Evolutionary conservation across 108 stramenopile species (phyloP), one percentile per base, ranked within the genome.

Genomic region (Mediolabrus comicus): DNA sequence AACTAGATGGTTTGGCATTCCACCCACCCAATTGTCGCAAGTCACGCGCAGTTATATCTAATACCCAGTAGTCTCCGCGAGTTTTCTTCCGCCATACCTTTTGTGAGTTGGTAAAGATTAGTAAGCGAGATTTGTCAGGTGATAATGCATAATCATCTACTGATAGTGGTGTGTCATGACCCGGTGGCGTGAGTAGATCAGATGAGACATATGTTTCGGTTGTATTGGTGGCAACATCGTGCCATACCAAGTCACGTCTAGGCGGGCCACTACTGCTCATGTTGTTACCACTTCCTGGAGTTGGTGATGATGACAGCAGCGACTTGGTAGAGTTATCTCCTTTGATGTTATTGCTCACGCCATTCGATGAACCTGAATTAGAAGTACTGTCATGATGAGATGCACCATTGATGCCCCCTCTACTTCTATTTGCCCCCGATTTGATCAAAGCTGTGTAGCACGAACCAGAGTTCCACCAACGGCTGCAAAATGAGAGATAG

Each of bases 31-130:
- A 46, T 27, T 76, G 75, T 32, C 75, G 43, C 27, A 76, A 55
- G 41, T 76, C 75, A 43, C 75, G 39, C 3, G 75, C 75, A 4
- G 75, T 76, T 12, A 76, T 76, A 46, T 76, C 75, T 62, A 76
- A 69, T 3, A 76, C 75, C 75, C 75, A 76, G 55, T 76, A 76
- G 58, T 76, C 75, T 2, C 75, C 75, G 11, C 75, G 65, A 11
- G 75, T 76, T 49, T 69, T 76, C 55, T 76, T 76, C 3, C 75
- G n/a, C 75, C 75, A 76, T 0, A 76, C 75, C 55, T 76, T 76
- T 32, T 62, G 75, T 0, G 65, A 61, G 43, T 76, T 76, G 4
- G 75, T 76, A 27, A 76, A 76, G 13, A 76, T 69, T 5, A 76
- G 22, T 26, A 76, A 17, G 2, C 67, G 67, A 14, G 59, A 62